phyloP scores from a whole-genome alignment of 495 filamentous ascomycete species.

The Aspergillus avenaceus region DNA sequence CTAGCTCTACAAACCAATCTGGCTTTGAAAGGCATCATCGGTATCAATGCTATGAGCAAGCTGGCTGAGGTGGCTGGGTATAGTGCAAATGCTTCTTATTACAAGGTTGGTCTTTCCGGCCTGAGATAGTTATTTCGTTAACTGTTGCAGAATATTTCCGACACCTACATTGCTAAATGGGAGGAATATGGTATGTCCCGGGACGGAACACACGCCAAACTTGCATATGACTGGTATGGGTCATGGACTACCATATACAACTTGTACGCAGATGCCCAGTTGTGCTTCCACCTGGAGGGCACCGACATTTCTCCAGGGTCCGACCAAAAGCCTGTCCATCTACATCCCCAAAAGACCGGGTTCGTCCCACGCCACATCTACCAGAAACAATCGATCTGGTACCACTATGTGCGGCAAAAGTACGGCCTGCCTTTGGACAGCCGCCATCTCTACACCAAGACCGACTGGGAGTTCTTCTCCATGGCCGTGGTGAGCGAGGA shows the following conservation, averaged over 20 bases:
- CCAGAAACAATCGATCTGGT: constrained; percentile 80
- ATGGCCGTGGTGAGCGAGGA: constrained; percentile 68
- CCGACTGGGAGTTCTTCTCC: constrained; percentile 89
- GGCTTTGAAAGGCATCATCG: constrained; percentile 89
- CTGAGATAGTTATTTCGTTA: neutral
- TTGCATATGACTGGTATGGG: constrained; percentile 92
- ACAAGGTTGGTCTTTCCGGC: constrained; percentile 39
- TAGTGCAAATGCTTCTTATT: constrained; percentile 62
- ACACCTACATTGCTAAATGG: constrained; percentile 80
- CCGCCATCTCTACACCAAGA: constrained; percentile 85
- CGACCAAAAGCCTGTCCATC: constrained; percentile 29
- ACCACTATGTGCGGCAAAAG: constrained; percentile 72
- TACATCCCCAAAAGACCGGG: constrained; percentile 22
- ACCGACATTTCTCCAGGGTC: constrained; percentile 17
- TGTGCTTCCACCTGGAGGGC: constrained; percentile 71
- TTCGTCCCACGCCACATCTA: constrained; percentile 75
- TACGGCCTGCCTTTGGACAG: constrained; percentile 86
- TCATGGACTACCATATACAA: constrained; percentile 97
- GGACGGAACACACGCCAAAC: constrained; percentile 79
- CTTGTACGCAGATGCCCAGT: constrained; percentile 74
- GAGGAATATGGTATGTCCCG: constrained; percentile 73
- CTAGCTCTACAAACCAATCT: constrained; percentile 90
- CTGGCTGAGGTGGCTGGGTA: constrained; percentile 68
- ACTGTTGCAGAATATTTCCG: constrained; percentile 54
- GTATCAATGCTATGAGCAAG: constrained; percentile 90